Evolutionary conservation across 805 yeast species (phyloP).

Genomic region (Peterozyma xylosa): DNA sequence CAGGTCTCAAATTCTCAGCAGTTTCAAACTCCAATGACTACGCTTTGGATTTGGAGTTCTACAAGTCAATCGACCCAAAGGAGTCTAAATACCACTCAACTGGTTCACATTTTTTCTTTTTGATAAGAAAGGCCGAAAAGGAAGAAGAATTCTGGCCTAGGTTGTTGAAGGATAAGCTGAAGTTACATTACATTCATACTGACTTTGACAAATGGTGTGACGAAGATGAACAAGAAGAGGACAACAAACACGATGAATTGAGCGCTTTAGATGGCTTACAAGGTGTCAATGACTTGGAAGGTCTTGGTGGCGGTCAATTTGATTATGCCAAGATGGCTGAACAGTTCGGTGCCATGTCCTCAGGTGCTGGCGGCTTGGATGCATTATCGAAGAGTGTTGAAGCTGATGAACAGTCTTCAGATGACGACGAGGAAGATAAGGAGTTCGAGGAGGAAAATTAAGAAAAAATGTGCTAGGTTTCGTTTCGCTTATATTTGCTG

Average conservation of each 20-base stretch:
- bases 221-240: slow-evolving; percentile 92
- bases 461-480: neutral
- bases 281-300: slow-evolving; percentile 26
- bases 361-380: slow-evolving; percentile 18
- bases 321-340: slow-evolving; percentile 22
- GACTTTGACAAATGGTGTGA: slow-evolving; percentile 98
- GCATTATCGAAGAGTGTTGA: slow-evolving; percentile 11
- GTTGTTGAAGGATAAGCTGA: slow-evolving; percentile 78
- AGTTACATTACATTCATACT: slow-evolving; percentile 76
- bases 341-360: slow-evolving; percentile 28
- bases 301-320: slow-evolving; percentile 23
- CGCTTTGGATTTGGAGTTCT: slow-evolving; percentile 67
- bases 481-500: too few relatives aligned
- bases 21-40: slow-evolving; percentile 46
- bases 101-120: slow-evolving; percentile 57
- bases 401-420: slow-evolving; percentile 15
- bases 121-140: slow-evolving; percentile 61
- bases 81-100: slow-evolving; percentile 49
- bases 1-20: slow-evolving; percentile 44
- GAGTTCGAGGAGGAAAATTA: slow-evolving; percentile 24
- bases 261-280: slow-evolving; percentile 20
- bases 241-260: slow-evolving; percentile 34
- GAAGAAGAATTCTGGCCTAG: slow-evolving; percentile 92
- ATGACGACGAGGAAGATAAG: slow-evolving; percentile 13
- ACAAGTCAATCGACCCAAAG: slow-evolving; percentile 62